Base-by-base conservation (phyloP, 2,329 filamentous ascomycete genomes). In the Onygenales sp. region DNA sequence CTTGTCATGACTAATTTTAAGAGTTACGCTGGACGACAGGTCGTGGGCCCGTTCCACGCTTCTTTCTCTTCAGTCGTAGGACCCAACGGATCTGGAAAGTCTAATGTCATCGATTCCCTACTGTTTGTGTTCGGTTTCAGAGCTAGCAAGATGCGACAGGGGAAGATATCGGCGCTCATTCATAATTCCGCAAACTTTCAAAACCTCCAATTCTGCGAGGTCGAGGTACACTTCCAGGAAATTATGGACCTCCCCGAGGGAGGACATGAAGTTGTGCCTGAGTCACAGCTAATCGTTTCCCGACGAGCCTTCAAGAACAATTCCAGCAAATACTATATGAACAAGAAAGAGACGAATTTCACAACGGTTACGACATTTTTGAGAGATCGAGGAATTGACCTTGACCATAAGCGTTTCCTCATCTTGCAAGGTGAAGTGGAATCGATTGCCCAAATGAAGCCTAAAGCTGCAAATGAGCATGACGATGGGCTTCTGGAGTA, bases 101-200 rank as follows among this genome's bases (percentile, higher is more conserved):
- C 93, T 21, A 98, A 98, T 63, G 94, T 98, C 57, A 98, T 98
- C 66, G 93, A 98, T 71, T 96, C 93, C 2, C 76, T 98, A 32
- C 81, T 98, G 0, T 98, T 98, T 65, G 93, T 98, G n/a, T 98
- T 98, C 66, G 93, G 94, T 52, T 98, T 98, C 75, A 85, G 93
- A 56, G 93, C 93, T 42, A 97, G 92, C 77, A 98, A 98, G 74
- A 98, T 98, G 93, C 82, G 93, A 64, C 93, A 98, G 70, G 93
- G 93, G 65, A 98, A 98, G 74, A 90, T 98, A 47, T 98, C 93
- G 1, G 93, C 93, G 3, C 76, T 98, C 48, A 98, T 98, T 60
- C 93, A 98, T 74, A 98, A 97, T 68, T 97, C 93, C 10, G 91
- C 90, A 0, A 82, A 87, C 53, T 83, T 87, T 61, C 90, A 90